Base-by-base conservation (phyloP, 2,329 filamentous ascomycete genomes). In the Exophiala sideris region DNA sequence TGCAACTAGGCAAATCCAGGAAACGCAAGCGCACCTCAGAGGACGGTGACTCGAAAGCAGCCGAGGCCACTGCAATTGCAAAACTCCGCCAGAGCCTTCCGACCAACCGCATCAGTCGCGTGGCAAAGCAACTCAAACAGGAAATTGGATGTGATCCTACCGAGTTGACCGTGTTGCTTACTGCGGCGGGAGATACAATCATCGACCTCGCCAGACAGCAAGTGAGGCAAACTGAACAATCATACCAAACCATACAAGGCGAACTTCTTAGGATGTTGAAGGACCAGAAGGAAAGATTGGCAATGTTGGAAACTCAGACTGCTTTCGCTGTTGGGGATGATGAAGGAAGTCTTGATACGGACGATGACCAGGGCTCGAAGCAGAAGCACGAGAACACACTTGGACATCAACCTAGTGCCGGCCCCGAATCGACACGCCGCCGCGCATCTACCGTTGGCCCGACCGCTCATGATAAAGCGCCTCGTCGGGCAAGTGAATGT, bases 131-230 rank as follows among this genome's bases (percentile, higher is more conserved):
- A n/a, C 29, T 60, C 14, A 32, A 50, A 16, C 41, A 33, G 18
- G 54, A 56, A 14, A 39, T 29, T 8, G 57, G 54, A n/a, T 44
- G 12, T 6, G 36, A 47, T 11, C 54, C 54, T 2, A 55, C 54
- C 14, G 57, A 55, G 18, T 45, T 56, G 45, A 46, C 54, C 20
- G 49, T 60, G 14, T 18, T 57, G 10, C 42, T 53, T 36, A 50
- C 52, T 5, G 38, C 54, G 3, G 54, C 57, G 5, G 35, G 47
- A 35, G 57, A 60, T 5, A 57, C 52, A 10, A 53, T 60, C 42
- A 29, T 60, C 29, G 57, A 60, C 36, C 48, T 60, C 7, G 54
- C 57, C 12, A 57, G 38, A 38, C 44, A 50, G 29, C 57, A 60
- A 35, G 21, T 60, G 12, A 12, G 34, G 21, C 51, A 55, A 20